Evolutionary conservation across 176 grass and related monocot genomes (phyloP).

Genomic region (Oryza longistaminata): DNA sequence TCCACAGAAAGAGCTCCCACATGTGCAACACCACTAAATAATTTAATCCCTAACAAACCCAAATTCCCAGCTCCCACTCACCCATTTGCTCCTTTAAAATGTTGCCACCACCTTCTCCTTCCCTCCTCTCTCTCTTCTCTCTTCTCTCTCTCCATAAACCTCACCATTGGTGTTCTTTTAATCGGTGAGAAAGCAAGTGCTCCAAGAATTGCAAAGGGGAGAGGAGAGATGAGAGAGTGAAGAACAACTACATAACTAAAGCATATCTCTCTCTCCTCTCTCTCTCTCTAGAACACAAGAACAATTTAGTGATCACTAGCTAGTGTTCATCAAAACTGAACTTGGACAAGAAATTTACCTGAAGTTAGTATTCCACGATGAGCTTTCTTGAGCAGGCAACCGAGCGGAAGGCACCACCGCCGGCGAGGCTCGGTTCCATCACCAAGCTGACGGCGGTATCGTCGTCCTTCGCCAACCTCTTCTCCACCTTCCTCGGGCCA

Average conservation of each 20-base stretch:
- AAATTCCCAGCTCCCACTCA: slow-evolving; percentile 27
- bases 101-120: slow-evolving; percentile 3
- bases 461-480: slow-evolving; percentile 46
- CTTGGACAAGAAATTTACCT: background rate
- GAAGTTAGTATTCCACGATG: background rate
- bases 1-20: slow-evolving; percentile 4
- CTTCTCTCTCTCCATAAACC: background rate
- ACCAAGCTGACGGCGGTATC: slow-evolving; percentile 31
- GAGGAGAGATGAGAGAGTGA: slow-evolving; percentile 29
- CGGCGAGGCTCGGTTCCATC: background rate
- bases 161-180: slow-evolving; percentile 18
- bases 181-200: background rate
- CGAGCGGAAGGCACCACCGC: slow-evolving; percentile 22
- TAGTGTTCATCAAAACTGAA: slow-evolving; percentile 1
- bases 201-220: background rate
- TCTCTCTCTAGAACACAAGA: background rate
- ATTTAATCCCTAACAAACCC: background rate
- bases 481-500: slow-evolving; percentile 38
- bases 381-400: slow-evolving; percentile 24
- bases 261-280: background rate
- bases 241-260: slow-evolving; percentile 4
- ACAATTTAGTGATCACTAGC: background rate
- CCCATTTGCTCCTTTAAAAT: slow-evolving; percentile 31
- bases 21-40: slow-evolving; percentile 20
- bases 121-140: background rate